Conservation (phyloP, 2,329 filamentous ascomycete genomes). For the Claviceps pusilla region DNA sequence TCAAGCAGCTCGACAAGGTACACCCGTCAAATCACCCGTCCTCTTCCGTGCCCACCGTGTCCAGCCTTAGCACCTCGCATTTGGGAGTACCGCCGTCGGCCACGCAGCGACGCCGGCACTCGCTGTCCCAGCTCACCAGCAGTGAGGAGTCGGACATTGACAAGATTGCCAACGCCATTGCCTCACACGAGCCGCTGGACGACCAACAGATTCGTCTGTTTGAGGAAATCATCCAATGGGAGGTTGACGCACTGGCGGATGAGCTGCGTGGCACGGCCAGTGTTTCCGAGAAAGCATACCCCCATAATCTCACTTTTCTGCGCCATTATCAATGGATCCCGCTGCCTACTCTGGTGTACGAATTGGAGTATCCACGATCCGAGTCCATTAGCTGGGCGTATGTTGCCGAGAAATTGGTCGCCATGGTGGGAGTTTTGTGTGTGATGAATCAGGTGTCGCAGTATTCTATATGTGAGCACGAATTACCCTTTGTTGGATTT, state of each 20-base stretch:
- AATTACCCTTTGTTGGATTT: too few relatives aligned
- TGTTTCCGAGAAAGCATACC: constrained; percentile 38
- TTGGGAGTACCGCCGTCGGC: constrained; percentile 27
- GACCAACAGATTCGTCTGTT: constrained; percentile 48
- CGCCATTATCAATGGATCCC: constrained; percentile 61
- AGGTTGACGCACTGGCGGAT: constrained; percentile 48
- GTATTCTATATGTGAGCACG: constrained; percentile 46
- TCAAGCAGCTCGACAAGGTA: constrained; percentile 43
- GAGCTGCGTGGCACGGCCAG: constrained; percentile 51
- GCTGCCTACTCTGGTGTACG: constrained; percentile 64
- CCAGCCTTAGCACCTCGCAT: constrained; percentile 30
- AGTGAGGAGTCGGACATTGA: constrained; percentile 39
- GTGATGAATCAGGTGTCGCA: constrained; percentile 70
- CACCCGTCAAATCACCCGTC: constrained; percentile 30
- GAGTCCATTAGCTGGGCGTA: constrained; percentile 60
- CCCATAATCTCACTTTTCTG: constrained; percentile 48
- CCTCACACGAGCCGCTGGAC: constrained; percentile 44
- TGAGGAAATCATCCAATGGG: constrained; percentile 48
- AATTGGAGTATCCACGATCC: constrained; percentile 58
- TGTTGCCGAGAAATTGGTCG: constrained; percentile 54
- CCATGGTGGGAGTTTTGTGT: constrained; percentile 57
- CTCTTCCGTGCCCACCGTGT: constrained; percentile 24
- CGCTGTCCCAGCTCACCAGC: constrained; percentile 17
- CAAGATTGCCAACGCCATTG: constrained; percentile 45
- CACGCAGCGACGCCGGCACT: constrained; percentile 28